phyloP scores from a whole-genome alignment of 1,284 basidiomycete species.

The Ganoderma leucocontextum region DNA sequence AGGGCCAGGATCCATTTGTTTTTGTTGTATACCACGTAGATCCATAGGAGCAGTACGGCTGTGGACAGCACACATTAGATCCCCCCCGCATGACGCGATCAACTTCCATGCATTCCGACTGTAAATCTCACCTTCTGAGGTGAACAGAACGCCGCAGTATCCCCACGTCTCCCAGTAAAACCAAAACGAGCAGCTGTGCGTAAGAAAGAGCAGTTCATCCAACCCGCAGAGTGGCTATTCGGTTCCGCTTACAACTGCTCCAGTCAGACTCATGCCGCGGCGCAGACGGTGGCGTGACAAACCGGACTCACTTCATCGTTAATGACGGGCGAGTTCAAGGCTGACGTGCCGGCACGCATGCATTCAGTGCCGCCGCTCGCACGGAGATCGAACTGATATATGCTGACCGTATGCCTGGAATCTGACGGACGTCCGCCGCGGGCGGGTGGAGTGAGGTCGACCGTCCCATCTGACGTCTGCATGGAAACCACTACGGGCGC shows the following conservation, averaged over 20 bases:
- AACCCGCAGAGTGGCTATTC: neutral
- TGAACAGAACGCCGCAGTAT: slow-evolving; percentile 35
- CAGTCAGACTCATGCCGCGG: neutral
- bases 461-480: slow-evolving; percentile 19
- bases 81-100: neutral
- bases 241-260: slow-evolving; percentile 25
- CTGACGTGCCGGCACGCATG: slow-evolving; percentile 14
- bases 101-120: neutral
- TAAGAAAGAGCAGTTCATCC: no score
- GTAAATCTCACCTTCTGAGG: slow-evolving; percentile 35
- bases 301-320: slow-evolving; percentile 31
- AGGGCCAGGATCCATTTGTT: slow-evolving; percentile 32
- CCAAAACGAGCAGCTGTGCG: slow-evolving; percentile 36
- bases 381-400: neutral
- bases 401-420: slow-evolving; percentile 37
- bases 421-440: slow-evolving; percentile 17
- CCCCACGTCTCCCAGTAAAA: slow-evolving; percentile 41
- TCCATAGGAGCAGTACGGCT: slow-evolving; percentile 40
- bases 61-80: neutral
- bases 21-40: slow-evolving; percentile 39
- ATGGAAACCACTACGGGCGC: slow-evolving; percentile 29
- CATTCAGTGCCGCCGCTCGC: slow-evolving; percentile 7
- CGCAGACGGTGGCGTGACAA: neutral
- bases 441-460: neutral
- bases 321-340: slow-evolving; percentile 28